Conservation (phyloP, 106 monocot species). For the Acorus calamus region DNA sequence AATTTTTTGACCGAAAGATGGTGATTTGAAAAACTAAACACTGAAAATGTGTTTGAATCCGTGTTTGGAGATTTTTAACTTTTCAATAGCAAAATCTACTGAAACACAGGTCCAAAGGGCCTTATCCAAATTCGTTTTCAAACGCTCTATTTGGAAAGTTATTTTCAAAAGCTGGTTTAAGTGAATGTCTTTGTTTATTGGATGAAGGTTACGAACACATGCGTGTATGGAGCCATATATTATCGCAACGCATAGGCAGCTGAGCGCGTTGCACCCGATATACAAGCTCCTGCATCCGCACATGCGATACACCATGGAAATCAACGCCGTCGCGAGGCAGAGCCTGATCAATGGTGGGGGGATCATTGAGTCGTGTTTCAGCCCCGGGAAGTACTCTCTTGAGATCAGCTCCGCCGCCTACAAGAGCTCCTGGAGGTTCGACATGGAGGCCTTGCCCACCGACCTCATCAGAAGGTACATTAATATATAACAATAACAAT, state of each 20-base stretch:
- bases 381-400: constrained; percentile 27
- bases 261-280: constrained; percentile 73
- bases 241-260: constrained; percentile 68
- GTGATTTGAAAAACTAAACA: too few species aligned
- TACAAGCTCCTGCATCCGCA: constrained; percentile 20
- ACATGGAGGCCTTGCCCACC: too few species aligned
- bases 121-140: neutral
- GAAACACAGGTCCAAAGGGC: too few species aligned
- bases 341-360: constrained; percentile 57
- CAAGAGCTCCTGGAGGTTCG: constrained; percentile 3
- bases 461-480: neutral
- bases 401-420: constrained; percentile 9
- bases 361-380: constrained; percentile 40
- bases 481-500: neutral
- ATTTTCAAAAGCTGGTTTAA: neutral
- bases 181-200: constrained; percentile 4
- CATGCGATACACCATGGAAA: constrained; percentile 42
- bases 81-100: too few species aligned
- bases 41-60: too few species aligned
- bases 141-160: neutral
- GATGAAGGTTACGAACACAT: constrained; percentile 62
- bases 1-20: too few species aligned
- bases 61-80: too few species aligned
- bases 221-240: constrained; percentile 72
- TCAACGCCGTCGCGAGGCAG: constrained; percentile 61